Evolutionary conservation across 2,329 filamentous ascomycete species (phyloP), one percentile per base, ranked within the genome.

Genomic region (Calonectria montana): DNA sequence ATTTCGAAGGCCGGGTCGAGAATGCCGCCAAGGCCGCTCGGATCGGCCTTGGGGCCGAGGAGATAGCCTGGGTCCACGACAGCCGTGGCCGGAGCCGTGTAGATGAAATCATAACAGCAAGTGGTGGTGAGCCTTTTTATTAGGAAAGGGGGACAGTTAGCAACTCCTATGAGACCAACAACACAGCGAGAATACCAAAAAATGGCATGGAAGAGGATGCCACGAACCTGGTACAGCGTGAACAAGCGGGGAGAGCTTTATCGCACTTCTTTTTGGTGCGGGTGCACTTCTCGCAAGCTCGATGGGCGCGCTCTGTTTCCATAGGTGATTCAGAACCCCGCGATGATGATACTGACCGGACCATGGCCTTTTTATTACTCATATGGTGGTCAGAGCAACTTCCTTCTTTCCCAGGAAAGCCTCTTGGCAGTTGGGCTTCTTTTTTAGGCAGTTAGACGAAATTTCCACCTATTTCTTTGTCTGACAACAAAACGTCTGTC

Each of bases 191-290:
- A 48, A 43, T 13, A 25, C 53, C 16, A 43, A 31, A 66, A 62
- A 31, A 35, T n/a, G 48, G 43, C 35, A 53, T 9, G 21, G 7
- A 13, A 9, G 50, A 48, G 27, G 50, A 65, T 57, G 55, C 7
- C 64, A 65, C 77, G 53, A 71, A 83, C 81, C 81, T 81, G 29
- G 79, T 80, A 71, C 82, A 83, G 43, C 82, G 77, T 67, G 81
- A 82, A 68, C 82, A 83, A 57, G 81, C 74, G 35, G 82, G 82
- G 43, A 83, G 73, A 39, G 80, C 81, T 77, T 83, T 83, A 76
- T 83, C 82, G 70, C 82, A 83, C 72, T 82, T 83, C 80, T 83
- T 83, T 77, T 83, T 83, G 65, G 82, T 83, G 48, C 82, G 73
- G 12, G 82, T 83, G 75, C 82, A 83, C 73, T 83, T 83, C 73